Percentiles rank a stretch among this genome's conserved stretches.
Evolutionary conservation across 306 rosid genomes (phyloP).

Genomic region (Dalbergia cochinchinensis): DNA sequence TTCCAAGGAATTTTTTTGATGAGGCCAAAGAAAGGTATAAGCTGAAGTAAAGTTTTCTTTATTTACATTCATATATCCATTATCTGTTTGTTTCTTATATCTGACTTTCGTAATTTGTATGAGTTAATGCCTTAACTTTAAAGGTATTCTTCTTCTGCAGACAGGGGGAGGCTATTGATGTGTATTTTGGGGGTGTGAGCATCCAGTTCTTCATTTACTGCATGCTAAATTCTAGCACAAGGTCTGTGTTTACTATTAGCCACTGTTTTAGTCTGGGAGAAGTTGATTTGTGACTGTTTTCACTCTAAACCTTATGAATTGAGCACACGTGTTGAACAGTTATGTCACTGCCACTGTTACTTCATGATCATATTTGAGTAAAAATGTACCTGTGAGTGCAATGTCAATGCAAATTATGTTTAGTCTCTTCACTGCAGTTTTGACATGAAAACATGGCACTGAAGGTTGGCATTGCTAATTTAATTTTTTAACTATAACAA

Average conservation of each 20-base stretch:
- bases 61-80: conserved; percentile 26
- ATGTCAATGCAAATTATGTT: conserved; percentile 24
- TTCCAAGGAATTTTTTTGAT: conserved; percentile 74
- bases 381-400: conserved; percentile 3
- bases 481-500: no score
- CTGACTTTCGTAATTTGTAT: conserved; percentile 21
- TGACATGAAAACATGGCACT: neutral
- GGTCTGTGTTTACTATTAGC: no score
- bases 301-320: conserved; percentile 28
- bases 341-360: conserved; percentile 19
- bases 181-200: conserved; percentile 96
- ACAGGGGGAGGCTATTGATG: conserved; percentile 96
- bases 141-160: conserved; percentile 55
- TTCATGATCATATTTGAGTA: conserved; percentile 33
- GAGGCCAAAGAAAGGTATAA: conserved; percentile 76
- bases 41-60: conserved; percentile 29
- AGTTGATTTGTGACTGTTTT: conserved; percentile 36
- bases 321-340: conserved; percentile 14
- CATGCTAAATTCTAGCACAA: no score
- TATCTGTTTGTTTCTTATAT: conserved; percentile 18
- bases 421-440: conserved; percentile 13
- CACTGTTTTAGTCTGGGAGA: conserved; percentile 48
- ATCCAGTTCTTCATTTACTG: conserved; percentile 96
- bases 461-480: no score
- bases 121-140: conserved; percentile 24